Percentiles rank a stretch among this genome's conserved stretches.
Conservation (phyloP, 768 basidiomycete genomes). For the Asterophora lycoperdoides region DNA sequence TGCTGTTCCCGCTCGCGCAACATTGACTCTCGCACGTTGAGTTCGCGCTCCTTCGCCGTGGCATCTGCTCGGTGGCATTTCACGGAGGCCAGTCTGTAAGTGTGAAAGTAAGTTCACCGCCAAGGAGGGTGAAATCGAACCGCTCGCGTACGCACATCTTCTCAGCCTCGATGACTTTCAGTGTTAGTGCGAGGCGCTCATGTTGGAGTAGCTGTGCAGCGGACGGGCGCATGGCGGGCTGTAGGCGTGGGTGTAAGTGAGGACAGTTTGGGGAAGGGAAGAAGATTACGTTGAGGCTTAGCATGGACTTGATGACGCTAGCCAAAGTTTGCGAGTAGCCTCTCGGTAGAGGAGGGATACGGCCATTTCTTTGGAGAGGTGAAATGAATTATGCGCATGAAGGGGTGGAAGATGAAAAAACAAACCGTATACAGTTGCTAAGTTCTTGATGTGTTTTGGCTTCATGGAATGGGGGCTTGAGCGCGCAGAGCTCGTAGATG, state of each 20-base stretch:
- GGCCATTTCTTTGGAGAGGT: conserved; percentile 55
- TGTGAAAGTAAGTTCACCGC: background rate
- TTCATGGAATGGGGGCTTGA: conserved; percentile 91
- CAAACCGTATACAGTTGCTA: conserved; percentile 73
- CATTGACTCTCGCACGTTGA: conserved; percentile 50
- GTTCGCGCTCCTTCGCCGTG: conserved; percentile 59
- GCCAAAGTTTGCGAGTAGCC: conserved; percentile 73
- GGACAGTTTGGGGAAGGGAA: too few relatives aligned
- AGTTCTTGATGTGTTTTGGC: conserved; percentile 88
- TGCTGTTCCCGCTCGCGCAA: conserved; percentile 54
- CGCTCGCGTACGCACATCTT: conserved; percentile 49
- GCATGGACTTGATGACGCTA: conserved; percentile 81
- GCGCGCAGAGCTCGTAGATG: conserved; percentile 92
- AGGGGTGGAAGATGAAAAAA: background rate
- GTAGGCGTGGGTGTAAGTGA: background rate
- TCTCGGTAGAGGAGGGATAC: conserved; percentile 86
- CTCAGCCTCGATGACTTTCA: conserved; percentile 71
- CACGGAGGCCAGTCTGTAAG: conserved; percentile 53
- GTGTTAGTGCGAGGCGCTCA: conserved; percentile 67
- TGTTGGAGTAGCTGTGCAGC: conserved; percentile 77
- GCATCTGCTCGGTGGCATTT: conserved; percentile 59
- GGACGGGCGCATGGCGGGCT: conserved; percentile 88
- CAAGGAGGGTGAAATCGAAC: conserved; percentile 14
- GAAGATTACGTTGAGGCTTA: conserved; percentile 66
- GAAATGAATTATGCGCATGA: background rate